phyloP scores from a whole-genome alignment of 2,329 filamentous ascomycete genomes.

The Pseudocercospora fijiensis region DNA sequence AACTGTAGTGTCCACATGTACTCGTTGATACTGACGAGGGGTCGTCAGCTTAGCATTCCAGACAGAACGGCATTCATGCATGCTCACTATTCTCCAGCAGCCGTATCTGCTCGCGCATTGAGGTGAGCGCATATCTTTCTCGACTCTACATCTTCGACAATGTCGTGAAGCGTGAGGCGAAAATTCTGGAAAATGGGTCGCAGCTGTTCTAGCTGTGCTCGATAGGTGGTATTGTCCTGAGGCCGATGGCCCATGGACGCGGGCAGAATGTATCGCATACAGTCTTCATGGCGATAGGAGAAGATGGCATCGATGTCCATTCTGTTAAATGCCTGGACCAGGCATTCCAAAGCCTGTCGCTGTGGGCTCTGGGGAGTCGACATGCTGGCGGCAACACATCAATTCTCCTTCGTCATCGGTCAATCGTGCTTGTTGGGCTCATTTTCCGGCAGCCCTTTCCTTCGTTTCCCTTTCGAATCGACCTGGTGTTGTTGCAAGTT shows the following conservation, averaged over 20 bases:
- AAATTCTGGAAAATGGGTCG: slow-evolving; percentile 37
- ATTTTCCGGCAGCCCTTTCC: neutral
- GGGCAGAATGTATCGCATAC: slow-evolving; percentile 36
- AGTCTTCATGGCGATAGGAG: slow-evolving; percentile 32
- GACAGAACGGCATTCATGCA: neutral
- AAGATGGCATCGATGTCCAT: slow-evolving; percentile 36
- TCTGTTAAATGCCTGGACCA: slow-evolving; percentile 38
- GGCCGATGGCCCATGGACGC: slow-evolving; percentile 29
- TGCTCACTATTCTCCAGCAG: slow-evolving; percentile 22
- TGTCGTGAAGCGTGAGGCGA: slow-evolving; percentile 34
- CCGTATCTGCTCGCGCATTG: slow-evolving; percentile 37
- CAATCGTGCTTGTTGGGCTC: neutral
- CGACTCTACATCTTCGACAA: slow-evolving; percentile 34
- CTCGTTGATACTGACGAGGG: slow-evolving; percentile 22
- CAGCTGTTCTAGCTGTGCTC: slow-evolving; percentile 29
- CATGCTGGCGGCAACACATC: neutral
- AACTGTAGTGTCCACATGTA: slow-evolving; percentile 29
- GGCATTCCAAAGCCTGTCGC: slow-evolving; percentile 34
- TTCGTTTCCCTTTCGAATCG: neutral
- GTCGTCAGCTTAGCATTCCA: neutral
- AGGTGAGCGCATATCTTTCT: slow-evolving; percentile 38
- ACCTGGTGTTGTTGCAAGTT: neutral
- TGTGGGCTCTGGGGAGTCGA: slow-evolving; percentile 22
- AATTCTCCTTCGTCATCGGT: neutral
- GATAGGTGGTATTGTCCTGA: slow-evolving; percentile 28